Evolutionary conservation across 305 asterid species (phyloP), one percentile per base, ranked within the genome.

Genomic region (Stenogyne calaminthoides): DNA sequence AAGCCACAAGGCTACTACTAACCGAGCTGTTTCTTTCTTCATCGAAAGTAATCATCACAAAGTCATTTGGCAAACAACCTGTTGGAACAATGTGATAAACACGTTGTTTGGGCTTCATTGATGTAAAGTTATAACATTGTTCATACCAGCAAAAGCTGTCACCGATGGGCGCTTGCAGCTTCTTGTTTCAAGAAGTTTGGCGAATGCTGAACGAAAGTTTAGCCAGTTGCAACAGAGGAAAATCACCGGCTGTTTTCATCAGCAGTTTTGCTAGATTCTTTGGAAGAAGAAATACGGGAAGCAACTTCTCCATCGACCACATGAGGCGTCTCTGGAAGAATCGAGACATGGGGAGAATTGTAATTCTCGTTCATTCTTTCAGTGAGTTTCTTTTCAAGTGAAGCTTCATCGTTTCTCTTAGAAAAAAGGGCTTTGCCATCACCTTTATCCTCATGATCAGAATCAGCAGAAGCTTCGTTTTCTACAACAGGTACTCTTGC

Each of bases 251-350:
- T n/a, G 70, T 78, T 70, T 39, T 49, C 22, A 25, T 64, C 55
- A 65, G 52, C 74, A 42, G 42, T 36, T 32, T 9, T 12, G 12
- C 57, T 67, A 54, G 69, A 71, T 70, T 72, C 72, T 49, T 16
- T 72, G 20, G 67, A 54, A 44, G 76, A 18, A 25, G 74, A 36
- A 58, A 51, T 64, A 57, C 0, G 18, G 75, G 82, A 70, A 49
- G 71, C 75, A 75, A 73, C 74, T 79, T 75, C 71, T 64, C 64
- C 74, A 78, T 79, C 34, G 14, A 51, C 64, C 69, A 54, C 64
- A 44, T 27, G 70, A 63, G 52, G 29, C 39, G 34, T 20, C 18
- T 69, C 47, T 65, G 54, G 54, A 14, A 14, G 54, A 14, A 19
- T 46, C 2, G 54, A 46, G 18, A 46, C 54, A 4, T 7, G 54